These are phyloP conservation scores for Vigna radiata DNA, from an alignment of 306 rosid species.

Conservation along the genomic window DNA sequence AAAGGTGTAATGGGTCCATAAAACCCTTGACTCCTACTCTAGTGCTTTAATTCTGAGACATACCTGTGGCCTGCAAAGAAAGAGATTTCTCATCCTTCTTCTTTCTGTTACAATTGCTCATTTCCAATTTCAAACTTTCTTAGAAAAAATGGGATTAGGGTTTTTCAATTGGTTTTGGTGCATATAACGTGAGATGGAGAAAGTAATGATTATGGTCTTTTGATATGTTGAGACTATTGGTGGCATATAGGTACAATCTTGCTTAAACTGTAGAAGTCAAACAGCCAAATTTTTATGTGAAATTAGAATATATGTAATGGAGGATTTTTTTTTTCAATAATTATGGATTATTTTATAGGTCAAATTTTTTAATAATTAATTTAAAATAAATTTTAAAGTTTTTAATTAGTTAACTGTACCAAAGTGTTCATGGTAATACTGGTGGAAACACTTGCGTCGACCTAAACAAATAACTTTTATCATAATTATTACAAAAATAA, in stretches of 20 bases:
- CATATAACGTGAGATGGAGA: constrained; percentile 7
- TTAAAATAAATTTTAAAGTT: background rate
- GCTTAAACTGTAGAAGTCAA: background rate
- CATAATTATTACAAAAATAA: too few species aligned
- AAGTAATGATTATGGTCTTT: constrained; percentile 2
- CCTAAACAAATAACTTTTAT: too few species aligned
- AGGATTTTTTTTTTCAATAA: background rate
- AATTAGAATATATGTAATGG: background rate
- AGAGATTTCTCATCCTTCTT: constrained; percentile 76
- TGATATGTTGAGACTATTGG: background rate
- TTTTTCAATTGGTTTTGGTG: background rate
- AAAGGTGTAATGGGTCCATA: constrained; percentile 71
- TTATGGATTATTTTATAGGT: background rate
- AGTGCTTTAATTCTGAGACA: constrained; percentile 61
- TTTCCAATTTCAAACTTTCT: constrained; percentile 4
- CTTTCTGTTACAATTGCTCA: background rate
- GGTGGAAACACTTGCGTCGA: too few species aligned
- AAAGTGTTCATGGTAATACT: too few species aligned
- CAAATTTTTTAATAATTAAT: background rate
- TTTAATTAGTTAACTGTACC: background rate
- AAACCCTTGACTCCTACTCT: constrained; percentile 78
- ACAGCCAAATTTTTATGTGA: background rate
- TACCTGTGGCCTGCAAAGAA: constrained; percentile 76
- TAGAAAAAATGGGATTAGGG: background rate
- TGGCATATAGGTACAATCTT: background rate